Percentiles rank a stretch among this genome's conserved stretches.
Conservation (phyloP, 177 flowering plant genomes). For the Vitis hybrid region DNA sequence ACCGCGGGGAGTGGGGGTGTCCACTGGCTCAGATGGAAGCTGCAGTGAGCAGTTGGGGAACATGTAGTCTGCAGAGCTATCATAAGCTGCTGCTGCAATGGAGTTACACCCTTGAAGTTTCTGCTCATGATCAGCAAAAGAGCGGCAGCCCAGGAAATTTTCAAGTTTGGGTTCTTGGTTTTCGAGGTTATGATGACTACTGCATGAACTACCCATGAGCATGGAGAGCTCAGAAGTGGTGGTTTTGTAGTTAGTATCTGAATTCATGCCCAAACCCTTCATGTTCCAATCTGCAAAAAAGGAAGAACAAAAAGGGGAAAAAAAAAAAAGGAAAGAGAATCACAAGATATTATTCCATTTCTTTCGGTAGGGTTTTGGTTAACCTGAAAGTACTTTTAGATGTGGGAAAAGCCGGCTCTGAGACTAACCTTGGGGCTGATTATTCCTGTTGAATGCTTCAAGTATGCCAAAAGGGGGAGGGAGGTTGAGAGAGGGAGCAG, state of each 20-base stretch:
- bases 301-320: background rate
- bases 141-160: conserved; percentile 69
- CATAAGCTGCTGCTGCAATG: conserved; percentile 7
- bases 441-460: conserved; percentile 50
- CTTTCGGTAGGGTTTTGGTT: background rate
- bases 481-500: conserved; percentile 40
- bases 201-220: conserved; percentile 45
- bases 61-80: conserved; percentile 26
- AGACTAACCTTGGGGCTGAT: conserved; percentile 51
- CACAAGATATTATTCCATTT: too few relatives aligned
- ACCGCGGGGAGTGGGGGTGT: background rate
- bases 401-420: too few relatives aligned
- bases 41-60: conserved; percentile 40
- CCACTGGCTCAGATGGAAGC: conserved; percentile 25
- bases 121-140: conserved; percentile 37
- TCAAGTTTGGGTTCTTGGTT: conserved; percentile 71
- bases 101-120: conserved; percentile 17
- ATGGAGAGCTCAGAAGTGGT: conserved; percentile 29
- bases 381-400: too few relatives aligned
- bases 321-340: background rate
- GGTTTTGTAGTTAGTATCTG: conserved; percentile 35
- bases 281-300: conserved; percentile 61
- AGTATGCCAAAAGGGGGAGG: conserved; percentile 50
- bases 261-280: conserved; percentile 33
- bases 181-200: conserved; percentile 27